These are phyloP conservation scores for Pugionium cornutum DNA, from an alignment of 345 rosid species.

Conservation along the genomic window DNA sequence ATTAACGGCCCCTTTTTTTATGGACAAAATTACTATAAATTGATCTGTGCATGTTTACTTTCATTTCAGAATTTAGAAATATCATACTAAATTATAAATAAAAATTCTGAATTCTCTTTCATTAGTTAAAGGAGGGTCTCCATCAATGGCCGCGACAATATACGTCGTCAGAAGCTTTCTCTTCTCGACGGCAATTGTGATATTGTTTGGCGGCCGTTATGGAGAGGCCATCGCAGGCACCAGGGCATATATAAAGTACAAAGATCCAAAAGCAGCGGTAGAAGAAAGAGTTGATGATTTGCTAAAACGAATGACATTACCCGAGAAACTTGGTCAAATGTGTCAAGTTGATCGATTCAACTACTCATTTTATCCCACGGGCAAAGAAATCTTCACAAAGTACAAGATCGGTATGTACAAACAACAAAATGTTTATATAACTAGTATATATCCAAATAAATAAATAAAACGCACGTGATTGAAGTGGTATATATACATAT, in stretches of 20 bases:
- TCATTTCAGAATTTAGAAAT: constrained; percentile 30
- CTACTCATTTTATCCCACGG: constrained; percentile 11
- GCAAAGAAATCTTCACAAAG: constrained; percentile 48
- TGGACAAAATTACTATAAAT: constrained; percentile 10
- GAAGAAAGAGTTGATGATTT: constrained; percentile 51
- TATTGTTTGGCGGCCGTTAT: constrained; percentile 25
- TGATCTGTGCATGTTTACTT: neutral
- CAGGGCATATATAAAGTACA: constrained; percentile 43
- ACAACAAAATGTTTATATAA: neutral
- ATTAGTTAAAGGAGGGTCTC: constrained; percentile 6
- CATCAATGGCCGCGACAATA: constrained; percentile 27
- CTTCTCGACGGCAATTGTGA: constrained; percentile 24
- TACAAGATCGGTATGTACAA: constrained; percentile 63
- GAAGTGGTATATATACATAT: too few species aligned
- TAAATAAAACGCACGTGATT: neutral
- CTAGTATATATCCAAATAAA: too few species aligned
- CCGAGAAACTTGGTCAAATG: constrained; percentile 68
- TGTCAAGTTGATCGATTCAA: constrained; percentile 46
- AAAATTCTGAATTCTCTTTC: constrained; percentile 31
- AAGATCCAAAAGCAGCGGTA: constrained; percentile 46
- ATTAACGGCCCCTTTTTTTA: constrained; percentile 12
- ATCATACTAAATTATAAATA: neutral
- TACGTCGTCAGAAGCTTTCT: constrained; percentile 15
- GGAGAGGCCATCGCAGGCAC: constrained; percentile 28
- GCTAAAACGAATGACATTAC: constrained; percentile 52